Evolutionary conservation across 768 basidiomycete species (phyloP).

Genomic region (Kwoniella bestiolae): DNA sequence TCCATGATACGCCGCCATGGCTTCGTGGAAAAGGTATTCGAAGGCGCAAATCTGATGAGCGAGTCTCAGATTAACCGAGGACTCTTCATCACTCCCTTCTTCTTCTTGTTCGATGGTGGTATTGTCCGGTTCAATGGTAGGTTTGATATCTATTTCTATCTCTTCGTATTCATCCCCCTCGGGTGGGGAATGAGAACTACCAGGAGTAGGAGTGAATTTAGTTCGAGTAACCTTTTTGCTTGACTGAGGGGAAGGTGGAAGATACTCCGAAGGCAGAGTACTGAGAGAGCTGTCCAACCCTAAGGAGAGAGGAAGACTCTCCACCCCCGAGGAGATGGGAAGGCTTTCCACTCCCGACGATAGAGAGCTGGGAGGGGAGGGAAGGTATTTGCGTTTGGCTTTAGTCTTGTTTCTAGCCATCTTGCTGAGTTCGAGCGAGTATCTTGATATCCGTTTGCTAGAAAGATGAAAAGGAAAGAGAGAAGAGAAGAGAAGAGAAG

Average conservation of each 20-base stretch:
- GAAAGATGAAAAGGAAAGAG: background rate
- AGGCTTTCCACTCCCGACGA: conserved; percentile 9
- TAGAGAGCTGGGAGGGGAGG: background rate
- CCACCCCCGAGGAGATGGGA: background rate
- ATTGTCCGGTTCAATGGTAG: too few species aligned
- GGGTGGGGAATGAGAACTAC: too few species aligned
- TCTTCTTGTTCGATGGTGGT: background rate
- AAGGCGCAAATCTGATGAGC: conserved; percentile 8
- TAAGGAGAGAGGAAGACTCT: background rate
- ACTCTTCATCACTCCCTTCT: background rate
- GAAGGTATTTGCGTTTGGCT: background rate
- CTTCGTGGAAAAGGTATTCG: conserved; percentile 3
- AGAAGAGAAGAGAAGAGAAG: background rate
- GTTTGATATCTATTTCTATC: too few species aligned
- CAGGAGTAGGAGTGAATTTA: too few species aligned
- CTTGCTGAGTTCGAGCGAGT: background rate
- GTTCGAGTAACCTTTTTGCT: too few species aligned
- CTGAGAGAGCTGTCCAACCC: background rate
- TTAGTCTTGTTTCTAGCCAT: background rate
- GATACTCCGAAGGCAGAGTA: background rate
- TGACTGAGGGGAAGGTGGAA: background rate
- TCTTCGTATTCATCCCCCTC: too few species aligned
- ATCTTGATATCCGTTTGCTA: too few species aligned
- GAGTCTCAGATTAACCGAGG: background rate
- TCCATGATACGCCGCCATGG: background rate